Evolutionary conservation across 202 grass and related monocot species (phyloP).

Genomic region (Panicum hallii): DNA sequence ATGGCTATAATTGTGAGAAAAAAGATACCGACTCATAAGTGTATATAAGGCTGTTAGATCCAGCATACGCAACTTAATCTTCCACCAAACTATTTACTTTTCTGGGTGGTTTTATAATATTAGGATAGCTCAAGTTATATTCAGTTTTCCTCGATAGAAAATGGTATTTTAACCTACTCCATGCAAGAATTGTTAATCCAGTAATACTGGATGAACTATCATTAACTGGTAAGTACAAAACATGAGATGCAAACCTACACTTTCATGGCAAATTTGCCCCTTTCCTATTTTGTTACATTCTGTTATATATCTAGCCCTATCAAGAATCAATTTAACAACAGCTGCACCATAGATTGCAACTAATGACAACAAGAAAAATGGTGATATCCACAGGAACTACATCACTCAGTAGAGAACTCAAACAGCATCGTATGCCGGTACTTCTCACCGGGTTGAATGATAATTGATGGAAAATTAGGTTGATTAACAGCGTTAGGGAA

Average conservation of each 20-base stretch:
- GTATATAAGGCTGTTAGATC: too few species aligned
- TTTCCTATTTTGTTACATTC: slow-evolving; percentile 12
- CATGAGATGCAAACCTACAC: slow-evolving; percentile 9
- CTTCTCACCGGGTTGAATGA: slow-evolving; percentile 63
- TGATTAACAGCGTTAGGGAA: slow-evolving; percentile 78
- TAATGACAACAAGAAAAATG: slow-evolving; percentile 24
- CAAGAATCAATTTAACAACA: slow-evolving; percentile 37
- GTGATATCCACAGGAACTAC: slow-evolving; percentile 31
- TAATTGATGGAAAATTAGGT: slow-evolving; percentile 62
- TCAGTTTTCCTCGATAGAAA: not conserved
- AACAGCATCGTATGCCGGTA: slow-evolving; percentile 66
- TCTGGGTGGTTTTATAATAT: not conserved
- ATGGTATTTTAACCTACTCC: not conserved
- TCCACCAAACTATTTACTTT: not conserved
- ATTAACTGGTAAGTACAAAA: slow-evolving; percentile 3
- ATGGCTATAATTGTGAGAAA: not conserved
- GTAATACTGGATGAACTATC: slow-evolving; percentile 32
- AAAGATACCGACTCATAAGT: too few species aligned
- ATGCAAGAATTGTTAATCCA: slow-evolving; percentile 21
- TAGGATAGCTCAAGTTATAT: not conserved
- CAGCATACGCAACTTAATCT: too few species aligned
- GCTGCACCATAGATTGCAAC: slow-evolving; percentile 2
- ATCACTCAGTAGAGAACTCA: slow-evolving; percentile 59
- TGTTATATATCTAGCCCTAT: slow-evolving; percentile 40
- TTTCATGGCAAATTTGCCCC: not conserved